phyloP scores from a whole-genome alignment of 1,284 basidiomycete species.

The Pterula multifida region DNA sequence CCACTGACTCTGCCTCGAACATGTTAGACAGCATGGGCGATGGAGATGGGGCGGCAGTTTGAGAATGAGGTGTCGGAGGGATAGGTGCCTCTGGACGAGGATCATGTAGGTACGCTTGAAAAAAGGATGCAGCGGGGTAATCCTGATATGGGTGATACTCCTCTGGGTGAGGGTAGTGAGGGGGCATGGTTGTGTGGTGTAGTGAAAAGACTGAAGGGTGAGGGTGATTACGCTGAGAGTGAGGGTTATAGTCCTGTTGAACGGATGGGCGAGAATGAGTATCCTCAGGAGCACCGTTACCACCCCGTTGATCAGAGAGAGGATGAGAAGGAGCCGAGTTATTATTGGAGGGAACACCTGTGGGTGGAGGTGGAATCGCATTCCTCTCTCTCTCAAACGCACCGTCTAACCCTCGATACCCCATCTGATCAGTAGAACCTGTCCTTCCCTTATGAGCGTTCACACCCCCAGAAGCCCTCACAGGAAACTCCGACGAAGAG shows the following conservation, averaged over 20 bases:
- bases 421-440: not conserved
- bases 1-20: conserved; percentile 18
- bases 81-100: conserved; percentile 58
- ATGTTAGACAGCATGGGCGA: conserved; percentile 15
- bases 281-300: not conserved
- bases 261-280: conserved; percentile 8
- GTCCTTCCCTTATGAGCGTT: not conserved
- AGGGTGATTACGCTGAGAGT: conserved; percentile 17
- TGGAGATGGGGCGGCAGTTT: conserved; percentile 49
- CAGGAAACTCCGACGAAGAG: not conserved
- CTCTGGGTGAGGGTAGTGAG: not conserved
- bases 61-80: conserved; percentile 63
- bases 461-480: not conserved
- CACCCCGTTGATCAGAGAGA: no score
- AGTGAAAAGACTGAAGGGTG: not conserved
- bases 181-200: not conserved
- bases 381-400: not conserved
- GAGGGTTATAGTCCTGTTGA: conserved; percentile 20
- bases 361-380: not conserved
- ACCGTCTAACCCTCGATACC: not conserved
- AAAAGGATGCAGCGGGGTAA: conserved; percentile 42
- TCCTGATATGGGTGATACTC: conserved; percentile 27
- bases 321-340: not conserved
- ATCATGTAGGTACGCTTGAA: conserved; percentile 44
- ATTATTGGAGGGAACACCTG: not conserved